phyloP scores from a whole-genome alignment of 108 stramenopile species.

The Fistulifera pelliculosa region DNA sequence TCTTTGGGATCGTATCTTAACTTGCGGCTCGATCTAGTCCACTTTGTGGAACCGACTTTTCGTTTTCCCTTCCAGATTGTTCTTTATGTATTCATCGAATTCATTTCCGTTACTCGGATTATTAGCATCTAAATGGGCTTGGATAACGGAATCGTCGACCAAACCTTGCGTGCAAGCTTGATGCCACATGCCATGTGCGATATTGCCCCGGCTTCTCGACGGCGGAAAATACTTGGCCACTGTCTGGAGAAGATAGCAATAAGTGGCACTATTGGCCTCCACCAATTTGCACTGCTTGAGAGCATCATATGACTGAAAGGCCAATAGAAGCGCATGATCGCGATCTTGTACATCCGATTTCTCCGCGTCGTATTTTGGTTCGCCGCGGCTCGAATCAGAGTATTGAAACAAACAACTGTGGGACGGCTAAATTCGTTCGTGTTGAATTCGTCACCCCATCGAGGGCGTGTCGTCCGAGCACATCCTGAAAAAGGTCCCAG shows the following conservation, averaged over 20 bases:
- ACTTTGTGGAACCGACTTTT: slow-evolving; percentile 3
- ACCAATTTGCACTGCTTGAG: slow-evolving; percentile 11
- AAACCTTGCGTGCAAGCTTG: slow-evolving; percentile 34
- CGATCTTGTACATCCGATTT: slow-evolving; percentile 10
- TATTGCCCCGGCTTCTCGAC: slow-evolving; percentile 35
- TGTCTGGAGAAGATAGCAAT: slow-evolving; percentile 19
- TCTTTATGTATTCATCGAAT: not conserved
- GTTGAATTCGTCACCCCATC: slow-evolving; percentile 21
- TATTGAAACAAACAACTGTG: slow-evolving; percentile 40
- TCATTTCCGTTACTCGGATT: not conserved
- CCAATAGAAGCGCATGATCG: slow-evolving; percentile 37
- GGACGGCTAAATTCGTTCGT: slow-evolving; percentile 16
- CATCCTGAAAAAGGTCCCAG: not conserved
- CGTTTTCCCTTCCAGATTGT: not conserved
- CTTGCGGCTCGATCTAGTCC: not conserved
- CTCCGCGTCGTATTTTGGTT: slow-evolving; percentile 10
- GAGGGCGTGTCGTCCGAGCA: slow-evolving; percentile 19
- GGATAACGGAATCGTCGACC: slow-evolving; percentile 30
- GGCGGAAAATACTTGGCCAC: slow-evolving; percentile 36
- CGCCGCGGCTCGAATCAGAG: slow-evolving; percentile 32
- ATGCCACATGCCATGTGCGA: slow-evolving; percentile 37
- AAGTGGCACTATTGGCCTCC: slow-evolving; percentile 36
- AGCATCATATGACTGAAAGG: slow-evolving; percentile 19
- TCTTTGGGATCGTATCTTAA: not conserved
- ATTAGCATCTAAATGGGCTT: slow-evolving; percentile 10